Evolutionary conservation across 257 asterid species (phyloP), one percentile per base, ranked within the genome.

Genomic region (Haberlea rhodopensis): DNA sequence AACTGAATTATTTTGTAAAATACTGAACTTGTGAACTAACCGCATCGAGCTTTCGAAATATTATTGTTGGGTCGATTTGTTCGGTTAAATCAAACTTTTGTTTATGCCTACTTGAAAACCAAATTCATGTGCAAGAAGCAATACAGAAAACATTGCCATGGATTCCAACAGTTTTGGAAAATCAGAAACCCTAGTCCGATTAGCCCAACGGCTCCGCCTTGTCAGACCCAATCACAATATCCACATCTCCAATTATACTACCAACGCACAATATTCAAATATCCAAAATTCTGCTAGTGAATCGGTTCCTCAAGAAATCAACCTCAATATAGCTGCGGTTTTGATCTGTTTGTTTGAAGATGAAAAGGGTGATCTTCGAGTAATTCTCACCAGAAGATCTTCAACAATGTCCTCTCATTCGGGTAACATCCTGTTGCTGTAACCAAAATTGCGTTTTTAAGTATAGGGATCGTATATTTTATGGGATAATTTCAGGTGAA

Each of bases 351-450:
- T 90, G 32, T 90, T 83, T 60, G 81, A 85, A 73, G 95, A 83
- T 8, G 66, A 71, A 68, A 57, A 55, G 5, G 88, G 87, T 1
- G 80, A 84, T 16, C 55, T 90, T 69, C 91, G 96, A 24, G 96
- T 90, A 0, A 79, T 90, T 53, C 96, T 90, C 46, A 90, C 96
- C 16, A 76, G 81, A 71, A 75, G 97, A 80, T 82, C 97, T 53
- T 85, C 91, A 9, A 67, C 69, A 1, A 71, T 90, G 23, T 79
- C 96, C 26, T 73, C 91, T 51, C 85, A 87, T 67, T 80, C 96
- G 6, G 95, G 96, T 88, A 67, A 18, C 19, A 37, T 52, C 22
- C 8, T 68, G 26, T 68, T 61, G 25, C 5, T 9, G 53, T 7
- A 10, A 54, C 43, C 3, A 22, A 5, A 57, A 7, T 52, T 48